Evolutionary conservation across 192 early-diverging fungal genomes (phyloP).

Genomic region (Backusella tarrabulga): DNA sequence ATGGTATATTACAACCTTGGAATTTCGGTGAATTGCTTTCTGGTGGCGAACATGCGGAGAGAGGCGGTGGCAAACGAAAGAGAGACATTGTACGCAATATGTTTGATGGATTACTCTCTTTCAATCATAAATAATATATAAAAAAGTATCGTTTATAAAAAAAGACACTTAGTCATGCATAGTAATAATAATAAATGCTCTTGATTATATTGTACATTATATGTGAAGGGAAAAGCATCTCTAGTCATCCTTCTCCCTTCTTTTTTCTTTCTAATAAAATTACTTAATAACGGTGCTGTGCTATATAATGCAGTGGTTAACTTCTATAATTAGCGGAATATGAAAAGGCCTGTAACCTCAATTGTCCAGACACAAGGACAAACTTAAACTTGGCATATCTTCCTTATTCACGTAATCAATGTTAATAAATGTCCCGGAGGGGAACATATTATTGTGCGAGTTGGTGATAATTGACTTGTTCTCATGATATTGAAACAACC

Average conservation of each 20-base stretch:
- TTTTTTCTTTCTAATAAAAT: too few species aligned
- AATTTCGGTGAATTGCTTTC: conserved; percentile 22
- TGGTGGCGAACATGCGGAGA: not conserved
- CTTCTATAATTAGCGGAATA: not conserved
- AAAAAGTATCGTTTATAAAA: not conserved
- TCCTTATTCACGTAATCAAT: not conserved
- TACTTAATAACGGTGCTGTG: too few species aligned
- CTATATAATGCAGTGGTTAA: too few species aligned
- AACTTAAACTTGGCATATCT: not conserved
- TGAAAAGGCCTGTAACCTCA: not conserved
- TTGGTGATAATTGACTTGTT: not conserved
- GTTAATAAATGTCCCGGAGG: not conserved
- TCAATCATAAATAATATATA: not conserved
- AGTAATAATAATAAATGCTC: not conserved
- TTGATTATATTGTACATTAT: too few species aligned
- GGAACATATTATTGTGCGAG: not conserved
- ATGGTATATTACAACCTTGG: conserved; percentile 23
- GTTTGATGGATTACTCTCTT: conserved; percentile 40
- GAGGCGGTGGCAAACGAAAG: conserved; percentile 27
- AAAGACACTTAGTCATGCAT: not conserved
- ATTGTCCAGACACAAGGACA: too few species aligned
- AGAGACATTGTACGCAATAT: conserved; percentile 40
- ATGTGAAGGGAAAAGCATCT: too few species aligned
- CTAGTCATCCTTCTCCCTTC: too few species aligned
- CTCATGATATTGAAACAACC: too few species aligned